A percentile compares a stretch with the other conserved stretches of the same genome.
Evolutionary conservation across 2,329 filamentous ascomycete species (phyloP).

Genomic region (Trichoderma cornu-damae): DNA sequence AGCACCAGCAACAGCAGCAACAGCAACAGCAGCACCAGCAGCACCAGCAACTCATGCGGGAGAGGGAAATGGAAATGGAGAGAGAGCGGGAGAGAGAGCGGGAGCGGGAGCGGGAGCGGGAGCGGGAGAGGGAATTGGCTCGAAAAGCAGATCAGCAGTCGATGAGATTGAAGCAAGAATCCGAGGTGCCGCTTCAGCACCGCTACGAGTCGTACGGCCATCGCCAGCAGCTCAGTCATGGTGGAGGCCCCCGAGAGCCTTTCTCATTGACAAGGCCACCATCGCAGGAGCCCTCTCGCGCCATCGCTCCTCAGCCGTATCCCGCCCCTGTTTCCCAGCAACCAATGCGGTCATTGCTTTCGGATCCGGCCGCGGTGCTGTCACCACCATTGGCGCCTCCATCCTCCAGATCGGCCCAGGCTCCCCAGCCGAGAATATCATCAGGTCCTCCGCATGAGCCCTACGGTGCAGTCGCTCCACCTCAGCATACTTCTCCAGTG

Average conservation of each 20-base stretch:
- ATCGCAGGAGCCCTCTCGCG: conserved; percentile 41
- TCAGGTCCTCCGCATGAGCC: conserved; percentile 30
- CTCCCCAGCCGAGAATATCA: conserved; percentile 34
- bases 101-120: conserved; percentile 23
- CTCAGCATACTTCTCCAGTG: conserved; percentile 29
- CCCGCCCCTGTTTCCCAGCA: conserved; percentile 32
- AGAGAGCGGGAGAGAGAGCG: conserved; percentile 19
- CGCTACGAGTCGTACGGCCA: conserved; percentile 44
- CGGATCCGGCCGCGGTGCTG: conserved; percentile 35
- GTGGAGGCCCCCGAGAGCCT: conserved; percentile 38
- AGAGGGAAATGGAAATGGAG: conserved; percentile 20
- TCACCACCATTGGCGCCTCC: conserved; percentile 39
- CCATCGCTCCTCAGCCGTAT: conserved; percentile 33
- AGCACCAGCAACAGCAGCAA: conserved; percentile 21
- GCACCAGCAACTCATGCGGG: conserved; percentile 8
- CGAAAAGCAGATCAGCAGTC: conserved; percentile 30
- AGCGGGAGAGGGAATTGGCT: conserved; percentile 29
- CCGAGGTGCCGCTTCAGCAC: conserved; percentile 38
- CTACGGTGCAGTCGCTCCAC: conserved; percentile 27
- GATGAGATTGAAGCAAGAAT: conserved; percentile 47
- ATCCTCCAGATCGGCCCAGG: conserved; percentile 35
- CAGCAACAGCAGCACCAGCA: conserved; percentile 20
- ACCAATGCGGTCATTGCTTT: conserved; percentile 39
- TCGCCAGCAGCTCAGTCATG: conserved; percentile 37
- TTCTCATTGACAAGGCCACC: conserved; percentile 36